Base-by-base conservation (phyloP, 2,329 filamentous ascomycete genomes). In the Colletotrichum acutatum region DNA sequence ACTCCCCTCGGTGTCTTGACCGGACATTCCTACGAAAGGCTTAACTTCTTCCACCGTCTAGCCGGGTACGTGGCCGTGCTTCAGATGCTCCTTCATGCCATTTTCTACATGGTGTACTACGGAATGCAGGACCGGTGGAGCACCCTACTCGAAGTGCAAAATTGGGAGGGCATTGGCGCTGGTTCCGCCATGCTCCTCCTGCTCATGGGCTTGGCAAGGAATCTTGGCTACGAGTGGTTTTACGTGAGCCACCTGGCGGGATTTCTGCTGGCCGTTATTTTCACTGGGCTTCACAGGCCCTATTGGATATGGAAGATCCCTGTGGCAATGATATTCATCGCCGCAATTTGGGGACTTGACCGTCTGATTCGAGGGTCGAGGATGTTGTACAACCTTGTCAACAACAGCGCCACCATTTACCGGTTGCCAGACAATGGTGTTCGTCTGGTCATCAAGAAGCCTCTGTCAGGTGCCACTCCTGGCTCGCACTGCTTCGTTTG, bases 1-100 rank as follows among this genome's bases (percentile, higher is more conserved):
- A 90, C 88, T 0, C 89, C 88, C 0, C 78, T 91, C 26, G 85
- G 86, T 0, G 84, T 86, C 70, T 74, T 91, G 14, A 86, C 86
- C 2, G 80, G 84, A 2, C 87, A 86, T 75, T 90, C 88, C 5
- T 89, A 91, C 77, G 89, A 91, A 70, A 84, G 87, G 24, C 84
- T 91, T 63, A 90, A 90, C 76, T 83, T 86, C 58, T 82, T 91
- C 2, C 89, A 91, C 75, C 86, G 86, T 68, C 80, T 87, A n/a
- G 83, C 84, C 88, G 8, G 53, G n/a, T 56, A 26, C 26, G 26
- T 24, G 7, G 26, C 26, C 26, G 53, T 56, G 14, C 22, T 56
- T 26, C 24, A 56, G 22, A 28, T 56, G 22, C 22, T 28, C 24
- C 11, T 56, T 14, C 53, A 56, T 24, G 53, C 22, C 53, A 28